phyloP scores from a whole-genome alignment of 768 basidiomycete genomes.

The Lentinula sp. region DNA sequence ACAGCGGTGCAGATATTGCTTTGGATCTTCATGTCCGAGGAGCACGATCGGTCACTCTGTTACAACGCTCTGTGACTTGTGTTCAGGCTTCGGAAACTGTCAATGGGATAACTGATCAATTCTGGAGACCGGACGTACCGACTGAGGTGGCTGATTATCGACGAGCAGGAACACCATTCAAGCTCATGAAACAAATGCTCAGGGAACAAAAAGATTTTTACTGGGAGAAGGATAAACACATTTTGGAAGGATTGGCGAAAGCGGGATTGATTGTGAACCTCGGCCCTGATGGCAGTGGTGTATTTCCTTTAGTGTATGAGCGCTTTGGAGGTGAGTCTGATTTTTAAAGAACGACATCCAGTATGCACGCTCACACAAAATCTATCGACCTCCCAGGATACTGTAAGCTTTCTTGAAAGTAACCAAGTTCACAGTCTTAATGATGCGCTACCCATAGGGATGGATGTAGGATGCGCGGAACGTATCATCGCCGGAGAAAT shows the following conservation, averaged over 20 bases:
- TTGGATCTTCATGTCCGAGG: constrained; percentile 27
- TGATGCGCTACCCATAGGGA: constrained; percentile 12
- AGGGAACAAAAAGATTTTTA: constrained; percentile 8
- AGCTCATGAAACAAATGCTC: constrained; percentile 9
- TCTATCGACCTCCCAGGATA: not conserved
- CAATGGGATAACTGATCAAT: not conserved
- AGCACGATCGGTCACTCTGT: constrained; percentile 30
- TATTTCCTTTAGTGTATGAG: constrained; percentile 21
- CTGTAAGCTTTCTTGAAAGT: not conserved
- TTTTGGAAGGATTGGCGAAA: constrained; percentile 27
- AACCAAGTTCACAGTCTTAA: not conserved
- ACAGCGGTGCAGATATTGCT: constrained; percentile 31
- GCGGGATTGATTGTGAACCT: constrained; percentile 30
- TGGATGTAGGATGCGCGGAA: constrained; percentile 44
- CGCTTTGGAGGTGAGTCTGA: constrained; percentile 24
- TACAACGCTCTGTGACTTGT: constrained; percentile 35
- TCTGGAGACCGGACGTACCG: constrained; percentile 15
- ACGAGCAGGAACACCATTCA: constrained; percentile 7
- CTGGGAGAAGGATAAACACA: constrained; percentile 20
- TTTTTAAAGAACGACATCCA: not conserved
- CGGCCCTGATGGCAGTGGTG: constrained; percentile 26
- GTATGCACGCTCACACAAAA: no score
- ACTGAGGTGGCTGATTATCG: constrained; percentile 19
- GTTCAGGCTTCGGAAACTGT: constrained; percentile 14
- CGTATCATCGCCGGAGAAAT: constrained; percentile 48